A percentile compares a stretch with the other conserved stretches of the same genome.
These are phyloP conservation scores for Fraxinus dipetala DNA, from an alignment of 305 asterid genomes.

Conservation along the genomic window DNA sequence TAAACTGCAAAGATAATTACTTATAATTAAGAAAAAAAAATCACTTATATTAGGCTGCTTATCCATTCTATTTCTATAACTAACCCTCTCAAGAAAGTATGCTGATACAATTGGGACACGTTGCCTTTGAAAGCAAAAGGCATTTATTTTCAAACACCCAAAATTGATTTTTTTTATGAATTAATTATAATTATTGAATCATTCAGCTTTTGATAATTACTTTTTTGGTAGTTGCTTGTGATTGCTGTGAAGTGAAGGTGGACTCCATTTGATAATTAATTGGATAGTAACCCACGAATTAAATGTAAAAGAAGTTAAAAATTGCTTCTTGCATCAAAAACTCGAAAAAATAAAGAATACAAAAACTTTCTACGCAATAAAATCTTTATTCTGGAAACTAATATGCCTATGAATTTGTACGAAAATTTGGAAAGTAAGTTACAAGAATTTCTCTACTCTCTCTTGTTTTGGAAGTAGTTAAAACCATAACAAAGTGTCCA, in stretches of 20 bases:
- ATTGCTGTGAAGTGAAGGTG: neutral
- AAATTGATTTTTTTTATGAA: neutral
- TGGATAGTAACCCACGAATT: neutral
- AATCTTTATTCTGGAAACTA: neutral
- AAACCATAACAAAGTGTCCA: too few relatives aligned
- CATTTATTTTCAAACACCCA: neutral
- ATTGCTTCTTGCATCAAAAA: neutral
- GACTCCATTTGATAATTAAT: neutral
- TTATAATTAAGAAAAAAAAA: slow-evolving; percentile 8
- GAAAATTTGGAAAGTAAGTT: too few relatives aligned
- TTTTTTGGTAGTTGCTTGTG: neutral
- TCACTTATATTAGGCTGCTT: slow-evolving; percentile 19
- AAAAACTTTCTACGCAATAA: neutral
- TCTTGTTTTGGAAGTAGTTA: too few relatives aligned
- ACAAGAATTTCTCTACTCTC: too few relatives aligned
- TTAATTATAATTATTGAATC: neutral
- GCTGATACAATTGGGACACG: slow-evolving; percentile 22
- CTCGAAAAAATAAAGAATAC: neutral
- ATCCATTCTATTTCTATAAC: slow-evolving; percentile 16
- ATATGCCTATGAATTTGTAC: neutral
- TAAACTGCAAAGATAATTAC: neutral
- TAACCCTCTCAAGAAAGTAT: slow-evolving; percentile 20
- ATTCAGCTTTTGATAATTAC: neutral
- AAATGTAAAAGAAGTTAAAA: neutral
- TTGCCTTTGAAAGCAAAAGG: slow-evolving; percentile 17